These are phyloP conservation scores for Telopea speciosissima DNA, from an alignment of 177 flowering plant genomes.

Conservation along the genomic window DNA sequence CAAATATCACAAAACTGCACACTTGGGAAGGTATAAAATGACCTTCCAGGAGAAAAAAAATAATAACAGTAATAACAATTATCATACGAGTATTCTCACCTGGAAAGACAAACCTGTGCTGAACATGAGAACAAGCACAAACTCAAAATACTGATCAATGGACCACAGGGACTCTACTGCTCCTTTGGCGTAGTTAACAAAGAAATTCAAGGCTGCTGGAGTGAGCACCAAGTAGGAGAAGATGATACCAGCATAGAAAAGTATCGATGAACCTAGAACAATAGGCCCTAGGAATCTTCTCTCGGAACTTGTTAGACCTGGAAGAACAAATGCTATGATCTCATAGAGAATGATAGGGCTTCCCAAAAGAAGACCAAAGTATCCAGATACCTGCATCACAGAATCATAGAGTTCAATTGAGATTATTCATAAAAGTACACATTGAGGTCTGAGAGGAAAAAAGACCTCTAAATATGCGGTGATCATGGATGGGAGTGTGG, in stretches of 20 bases:
- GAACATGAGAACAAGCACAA: constrained; percentile 94
- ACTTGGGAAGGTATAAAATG: background rate
- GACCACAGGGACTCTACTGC: constrained; percentile 98
- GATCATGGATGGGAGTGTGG: no score
- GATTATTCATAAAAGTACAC: no score
- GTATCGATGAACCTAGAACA: constrained; percentile 90
- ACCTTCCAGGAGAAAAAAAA: background rate
- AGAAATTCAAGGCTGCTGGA: constrained; percentile 96
- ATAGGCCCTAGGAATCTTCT: constrained; percentile 89
- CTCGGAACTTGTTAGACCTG: constrained; percentile 84
- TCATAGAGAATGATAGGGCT: constrained; percentile 96
- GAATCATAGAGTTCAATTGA: no score
- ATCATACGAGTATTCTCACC: constrained; percentile 33
- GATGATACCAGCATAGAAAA: constrained; percentile 79
- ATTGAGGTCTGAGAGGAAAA: no score
- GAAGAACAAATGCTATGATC: constrained; percentile 92
- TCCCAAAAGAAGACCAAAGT: constrained; percentile 86
- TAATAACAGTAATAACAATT: no score
- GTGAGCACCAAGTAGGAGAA: constrained; percentile 86
- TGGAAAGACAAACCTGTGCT: constrained; percentile 98
- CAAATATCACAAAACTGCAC: no score
- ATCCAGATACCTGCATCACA: constrained; percentile 77
- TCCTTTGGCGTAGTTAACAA: constrained; percentile 92
- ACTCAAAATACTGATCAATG: constrained; percentile 96
- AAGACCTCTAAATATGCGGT: no score